Base-by-base conservation (phyloP, 2,329 filamentous ascomycete species). In the Cercospora brassicicola region DNA sequence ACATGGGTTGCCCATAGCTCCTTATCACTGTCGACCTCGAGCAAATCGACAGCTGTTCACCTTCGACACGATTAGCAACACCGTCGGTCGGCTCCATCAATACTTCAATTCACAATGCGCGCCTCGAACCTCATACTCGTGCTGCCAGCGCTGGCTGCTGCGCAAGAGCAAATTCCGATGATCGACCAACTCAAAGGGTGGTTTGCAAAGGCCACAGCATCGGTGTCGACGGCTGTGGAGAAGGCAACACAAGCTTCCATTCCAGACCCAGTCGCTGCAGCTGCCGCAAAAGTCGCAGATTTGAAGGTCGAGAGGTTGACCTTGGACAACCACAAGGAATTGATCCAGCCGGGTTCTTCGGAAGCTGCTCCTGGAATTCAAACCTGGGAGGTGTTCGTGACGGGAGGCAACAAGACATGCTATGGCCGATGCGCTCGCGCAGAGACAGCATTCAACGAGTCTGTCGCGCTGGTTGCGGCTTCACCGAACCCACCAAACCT, bases 401-500 rank as follows among this genome's bases (percentile, higher is more conserved):
- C 89, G 9, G 91, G 91, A 65, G 84, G 90, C 73, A 93, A 94
- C 84, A 90, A 89, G 82, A 93, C 91, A 33, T 94, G 91, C 82
- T 90, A 86, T 77, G 91, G 90, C 73, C 84, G 87, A 76, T 94
- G 91, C 80, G 84, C 77, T 51, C 83, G 82, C 68, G 81, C 89
- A 63, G 90, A 92, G 75, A 81, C 82, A 66, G 90, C 90, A 26
- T 85, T 82, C 81, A 84, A 84, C 74, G 82, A 84, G 77, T 69
- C 80, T 36, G 69, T 74, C 18, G 62, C 73, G 3, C 84, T 89
- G 75, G 87, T 93, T 75, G 85, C 89, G 36, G 80, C 83, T 7
- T 81, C 86, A 66, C 84, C 88, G 60, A 84, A 85, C 64, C 82
- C 88, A 61, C 91, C 91, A 57, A 87, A 91, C 77, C 85, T 92